Evolutionary conservation across 108 stramenopile genomes (phyloP).

Genomic region (Aureococcus anophagefferens): DNA sequence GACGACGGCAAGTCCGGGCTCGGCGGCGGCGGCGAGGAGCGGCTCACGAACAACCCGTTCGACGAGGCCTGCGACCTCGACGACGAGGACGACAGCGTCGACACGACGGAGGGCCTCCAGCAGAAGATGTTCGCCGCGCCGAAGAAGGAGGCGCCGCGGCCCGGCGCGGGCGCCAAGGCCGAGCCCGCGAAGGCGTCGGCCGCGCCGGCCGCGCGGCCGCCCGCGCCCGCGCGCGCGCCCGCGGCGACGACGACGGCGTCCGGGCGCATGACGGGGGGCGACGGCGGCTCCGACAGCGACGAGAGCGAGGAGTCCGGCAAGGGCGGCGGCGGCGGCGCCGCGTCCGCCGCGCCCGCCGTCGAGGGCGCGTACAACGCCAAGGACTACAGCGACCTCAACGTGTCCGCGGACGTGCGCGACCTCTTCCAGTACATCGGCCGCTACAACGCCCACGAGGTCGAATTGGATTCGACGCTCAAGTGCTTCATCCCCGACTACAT

Average conservation of each 20-base stretch:
- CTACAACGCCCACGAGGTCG: conserved; percentile 64
- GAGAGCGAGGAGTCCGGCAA: conserved; percentile 11
- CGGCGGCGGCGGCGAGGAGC: not conserved
- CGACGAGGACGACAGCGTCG: not conserved
- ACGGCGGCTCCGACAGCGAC: not conserved
- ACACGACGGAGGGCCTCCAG: conserved; percentile 1
- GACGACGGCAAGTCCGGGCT: not conserved
- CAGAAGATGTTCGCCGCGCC: too few species aligned
- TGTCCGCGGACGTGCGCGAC: conserved; percentile 36
- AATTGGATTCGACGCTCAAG: conserved; percentile 59
- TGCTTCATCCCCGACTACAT: conserved; percentile 70
- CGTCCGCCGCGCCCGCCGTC: conserved; percentile 10
- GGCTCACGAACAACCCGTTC: conserved; percentile 4
- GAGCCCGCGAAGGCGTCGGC: not conserved
- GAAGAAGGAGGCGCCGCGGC: too few species aligned
- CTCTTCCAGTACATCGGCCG: conserved; percentile 42
- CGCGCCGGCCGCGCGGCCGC: not conserved
- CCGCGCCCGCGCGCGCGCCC: not conserved
- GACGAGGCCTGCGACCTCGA: conserved; percentile 7
- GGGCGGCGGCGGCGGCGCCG: conserved; percentile 7
- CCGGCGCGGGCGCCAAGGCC: too few species aligned
- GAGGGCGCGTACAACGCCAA: conserved; percentile 2
- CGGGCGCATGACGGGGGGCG: not conserved
- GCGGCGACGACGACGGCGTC: not conserved
- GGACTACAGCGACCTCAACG: conserved; percentile 23